A percentile compares a stretch with the other conserved stretches of the same genome.
phyloP scores from a whole-genome alignment of 768 basidiomycete genomes.

The Lactarius pseudohatsudake region DNA sequence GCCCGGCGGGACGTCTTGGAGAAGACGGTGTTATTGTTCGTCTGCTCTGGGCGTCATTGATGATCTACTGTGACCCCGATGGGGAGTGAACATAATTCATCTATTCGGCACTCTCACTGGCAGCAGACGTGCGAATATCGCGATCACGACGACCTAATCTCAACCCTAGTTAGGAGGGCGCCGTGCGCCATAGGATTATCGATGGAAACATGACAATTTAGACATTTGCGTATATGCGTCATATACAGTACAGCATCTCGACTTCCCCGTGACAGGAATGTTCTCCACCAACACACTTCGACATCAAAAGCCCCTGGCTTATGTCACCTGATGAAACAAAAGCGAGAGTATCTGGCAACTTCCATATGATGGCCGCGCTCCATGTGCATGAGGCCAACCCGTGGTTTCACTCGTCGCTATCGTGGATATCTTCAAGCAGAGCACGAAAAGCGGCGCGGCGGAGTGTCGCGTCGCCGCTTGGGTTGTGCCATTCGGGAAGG shows the following conservation, averaged over 20 bases:
- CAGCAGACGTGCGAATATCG: not conserved
- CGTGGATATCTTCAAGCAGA: constrained; percentile 85
- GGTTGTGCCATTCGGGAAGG: constrained; percentile 58
- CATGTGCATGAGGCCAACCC: not conserved
- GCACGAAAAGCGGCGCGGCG: constrained; percentile 72
- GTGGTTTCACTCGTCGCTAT: constrained; percentile 45
- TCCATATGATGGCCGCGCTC: not conserved
- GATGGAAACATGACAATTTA: not conserved
- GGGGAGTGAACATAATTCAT: not conserved
- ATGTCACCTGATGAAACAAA: not conserved
- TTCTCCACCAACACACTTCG: not conserved
- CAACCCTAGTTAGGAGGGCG: not conserved
- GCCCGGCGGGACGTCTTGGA: not conserved
- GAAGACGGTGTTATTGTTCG: too few species aligned
- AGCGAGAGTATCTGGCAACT: not conserved
- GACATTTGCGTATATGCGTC: not conserved
- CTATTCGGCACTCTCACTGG: not conserved
- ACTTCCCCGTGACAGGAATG: not conserved
- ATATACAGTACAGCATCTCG: not conserved
- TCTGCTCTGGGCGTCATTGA: not conserved
- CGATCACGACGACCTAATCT: not conserved
- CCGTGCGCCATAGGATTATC: not conserved
- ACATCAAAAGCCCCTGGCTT: not conserved
- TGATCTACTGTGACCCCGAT: not conserved
- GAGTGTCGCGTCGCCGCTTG: constrained; percentile 41